Conservation (phyloP, 805 yeast genomes). For the Naumovozyma castellii region DNA sequence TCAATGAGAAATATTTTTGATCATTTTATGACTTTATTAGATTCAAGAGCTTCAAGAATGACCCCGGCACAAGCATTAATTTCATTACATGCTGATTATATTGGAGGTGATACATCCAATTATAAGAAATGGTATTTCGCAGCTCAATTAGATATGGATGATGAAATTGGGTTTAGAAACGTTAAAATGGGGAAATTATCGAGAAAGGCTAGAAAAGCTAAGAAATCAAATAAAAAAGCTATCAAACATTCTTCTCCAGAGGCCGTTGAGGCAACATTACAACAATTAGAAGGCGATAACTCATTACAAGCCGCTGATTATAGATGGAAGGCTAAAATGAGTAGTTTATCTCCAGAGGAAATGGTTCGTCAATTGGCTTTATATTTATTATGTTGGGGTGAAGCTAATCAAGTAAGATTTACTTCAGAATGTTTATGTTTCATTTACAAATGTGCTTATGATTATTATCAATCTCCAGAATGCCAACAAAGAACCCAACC, state of each 20-base stretch:
- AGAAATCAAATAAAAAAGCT: slow-evolving; percentile 61
- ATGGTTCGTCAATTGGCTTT: slow-evolving; percentile 60
- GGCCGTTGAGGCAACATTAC: slow-evolving; percentile 47
- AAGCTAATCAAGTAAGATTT: slow-evolving; percentile 75
- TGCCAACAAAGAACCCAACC: slow-evolving; percentile 80
- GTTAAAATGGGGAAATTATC: slow-evolving; percentile 62
- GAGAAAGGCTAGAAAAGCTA: slow-evolving; percentile 74
- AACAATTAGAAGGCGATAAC: slow-evolving; percentile 70
- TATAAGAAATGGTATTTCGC: slow-evolving; percentile 90
- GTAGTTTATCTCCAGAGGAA: slow-evolving; percentile 41
- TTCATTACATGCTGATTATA: slow-evolving; percentile 75
- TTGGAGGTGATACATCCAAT: slow-evolving; percentile 81
- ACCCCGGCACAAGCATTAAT: slow-evolving; percentile 76
- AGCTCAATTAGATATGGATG: slow-evolving; percentile 70
- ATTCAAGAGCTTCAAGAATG: slow-evolving; percentile 80
- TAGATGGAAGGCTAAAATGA: slow-evolving; percentile 65
- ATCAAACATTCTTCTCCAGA: slow-evolving; percentile 49
- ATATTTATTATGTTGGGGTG: slow-evolving; percentile 79
- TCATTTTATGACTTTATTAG: slow-evolving; percentile 74
- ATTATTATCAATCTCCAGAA: slow-evolving; percentile 76
- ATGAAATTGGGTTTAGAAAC: slow-evolving; percentile 47
- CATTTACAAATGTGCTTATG: slow-evolving; percentile 80
- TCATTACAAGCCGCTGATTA: slow-evolving; percentile 82
- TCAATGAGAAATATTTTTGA: slow-evolving; percentile 88
- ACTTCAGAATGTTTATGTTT: slow-evolving; percentile 87